Percentiles rank a stretch among this genome's conserved stretches.
Conservation (phyloP, 2,329 filamentous ascomycete species). For the Chalaropsis ovoidea region DNA sequence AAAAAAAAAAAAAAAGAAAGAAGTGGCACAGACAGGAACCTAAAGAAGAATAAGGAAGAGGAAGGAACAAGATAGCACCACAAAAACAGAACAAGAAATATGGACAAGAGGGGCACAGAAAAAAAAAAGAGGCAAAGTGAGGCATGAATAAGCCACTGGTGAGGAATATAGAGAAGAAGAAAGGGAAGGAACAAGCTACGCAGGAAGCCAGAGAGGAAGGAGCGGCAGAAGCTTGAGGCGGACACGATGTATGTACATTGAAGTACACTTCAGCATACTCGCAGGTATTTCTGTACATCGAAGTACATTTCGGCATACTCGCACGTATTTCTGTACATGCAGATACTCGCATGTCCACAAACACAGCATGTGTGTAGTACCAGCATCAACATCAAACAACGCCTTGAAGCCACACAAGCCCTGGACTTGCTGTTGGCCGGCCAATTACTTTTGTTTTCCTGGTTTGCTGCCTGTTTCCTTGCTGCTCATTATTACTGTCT, state of each 20-base stretch:
- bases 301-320: too few species aligned
- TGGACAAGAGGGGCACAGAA: slow-evolving; percentile 7
- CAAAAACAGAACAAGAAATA: neutral
- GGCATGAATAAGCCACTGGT: neutral
- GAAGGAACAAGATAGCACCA: neutral
- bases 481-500: neutral
- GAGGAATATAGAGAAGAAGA: neutral
- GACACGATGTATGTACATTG: neutral
- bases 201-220: neutral
- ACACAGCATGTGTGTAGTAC: too few species aligned
- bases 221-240: neutral
- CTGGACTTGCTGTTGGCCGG: neutral
- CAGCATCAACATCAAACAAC: slow-evolving; percentile 12
- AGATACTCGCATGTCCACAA: too few species aligned
- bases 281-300: too few species aligned
- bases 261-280: too few species aligned
- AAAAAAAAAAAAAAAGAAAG: neutral
- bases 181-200: neutral
- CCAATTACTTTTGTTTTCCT: neutral
- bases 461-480: neutral
- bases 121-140: neutral
- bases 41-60: neutral
- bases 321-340: too few species aligned
- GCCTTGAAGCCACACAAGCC: slow-evolving; percentile 7
- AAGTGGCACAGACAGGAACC: slow-evolving; percentile 6